phyloP scores from a whole-genome alignment of 2,329 filamentous ascomycete species.

The Magnaporthiopsis poae region DNA sequence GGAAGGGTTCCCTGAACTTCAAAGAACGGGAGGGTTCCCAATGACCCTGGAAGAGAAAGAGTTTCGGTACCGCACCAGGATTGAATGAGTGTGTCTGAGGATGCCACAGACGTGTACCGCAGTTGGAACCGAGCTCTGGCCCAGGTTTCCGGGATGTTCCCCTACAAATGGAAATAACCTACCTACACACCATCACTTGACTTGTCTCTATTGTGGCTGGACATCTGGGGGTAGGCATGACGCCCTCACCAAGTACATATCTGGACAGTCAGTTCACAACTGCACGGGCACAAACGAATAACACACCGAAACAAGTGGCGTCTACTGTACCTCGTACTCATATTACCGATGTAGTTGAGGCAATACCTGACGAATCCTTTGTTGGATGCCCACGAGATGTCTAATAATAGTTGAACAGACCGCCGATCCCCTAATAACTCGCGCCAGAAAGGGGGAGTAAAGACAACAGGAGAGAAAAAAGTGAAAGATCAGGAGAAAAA shows the following conservation, averaged over 20 bases:
- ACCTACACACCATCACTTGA: not conserved
- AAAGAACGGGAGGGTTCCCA: no score
- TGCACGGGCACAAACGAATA: not conserved
- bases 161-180: no score
- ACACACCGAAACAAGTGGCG: not conserved
- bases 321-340: not conserved
- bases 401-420: not conserved
- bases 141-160: no score
- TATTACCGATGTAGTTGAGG: not conserved
- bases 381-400: not conserved
- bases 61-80: no score
- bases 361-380: constrained; percentile 1
- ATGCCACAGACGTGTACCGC: no score
- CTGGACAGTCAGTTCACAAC: no score
- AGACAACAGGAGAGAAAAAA: constrained; percentile 7
- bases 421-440: not conserved
- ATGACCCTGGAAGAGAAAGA: no score
- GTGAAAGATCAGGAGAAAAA: constrained; percentile 5
- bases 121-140: no score
- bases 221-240: no score
- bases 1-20: no score
- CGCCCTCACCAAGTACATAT: no score
- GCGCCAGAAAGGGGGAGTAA: not conserved
- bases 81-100: no score
- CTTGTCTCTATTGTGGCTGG: not conserved